A percentile compares a stretch with the other conserved stretches of the same genome.
Conservation (phyloP, 2,329 filamentous ascomycete genomes). For the Nemania sp. region DNA sequence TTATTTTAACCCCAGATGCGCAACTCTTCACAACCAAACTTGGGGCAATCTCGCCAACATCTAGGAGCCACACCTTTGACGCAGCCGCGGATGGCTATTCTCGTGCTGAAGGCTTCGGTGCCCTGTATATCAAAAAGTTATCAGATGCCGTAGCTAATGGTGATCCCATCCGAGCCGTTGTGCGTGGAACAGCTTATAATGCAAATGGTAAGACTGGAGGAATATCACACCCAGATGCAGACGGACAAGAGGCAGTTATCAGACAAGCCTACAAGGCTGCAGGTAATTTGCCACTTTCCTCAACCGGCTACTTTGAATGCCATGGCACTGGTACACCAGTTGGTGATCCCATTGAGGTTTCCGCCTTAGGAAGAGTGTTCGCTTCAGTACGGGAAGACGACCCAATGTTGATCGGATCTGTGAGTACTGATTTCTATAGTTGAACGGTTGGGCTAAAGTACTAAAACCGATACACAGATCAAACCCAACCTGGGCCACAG, state of each 20-base stretch:
- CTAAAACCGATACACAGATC: not conserved
- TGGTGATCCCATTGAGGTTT: slow-evolving; percentile 56
- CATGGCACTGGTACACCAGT: slow-evolving; percentile 55
- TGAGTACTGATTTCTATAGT: not conserved
- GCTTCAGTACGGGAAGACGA: not conserved
- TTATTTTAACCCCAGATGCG: slow-evolving; percentile 43
- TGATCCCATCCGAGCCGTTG: slow-evolving; percentile 36
- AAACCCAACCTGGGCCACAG: slow-evolving; percentile 29
- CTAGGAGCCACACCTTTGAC: slow-evolving; percentile 35
- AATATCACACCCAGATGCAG: slow-evolving; percentile 38
- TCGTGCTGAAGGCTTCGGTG: slow-evolving; percentile 36
- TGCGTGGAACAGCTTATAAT: slow-evolving; percentile 42
- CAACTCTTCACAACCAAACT: slow-evolving; percentile 40
- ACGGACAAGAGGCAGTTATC: slow-evolving; percentile 41
- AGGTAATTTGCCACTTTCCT: slow-evolving; percentile 11
- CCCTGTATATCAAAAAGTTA: slow-evolving; percentile 41
- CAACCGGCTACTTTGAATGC: slow-evolving; percentile 38
- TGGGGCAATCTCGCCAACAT: slow-evolving; percentile 30
- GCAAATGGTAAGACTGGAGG: slow-evolving; percentile 42
- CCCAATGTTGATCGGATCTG: slow-evolving; percentile 13
- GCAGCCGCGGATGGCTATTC: slow-evolving; percentile 38
- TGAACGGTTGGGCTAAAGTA: not conserved
- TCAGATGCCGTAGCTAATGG: slow-evolving; percentile 27
- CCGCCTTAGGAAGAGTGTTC: slow-evolving; percentile 45
- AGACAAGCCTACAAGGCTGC: slow-evolving; percentile 39